Evolutionary conservation across 2,329 filamentous ascomycete genomes (phyloP).

Genomic region (Cladosporium sp.): DNA sequence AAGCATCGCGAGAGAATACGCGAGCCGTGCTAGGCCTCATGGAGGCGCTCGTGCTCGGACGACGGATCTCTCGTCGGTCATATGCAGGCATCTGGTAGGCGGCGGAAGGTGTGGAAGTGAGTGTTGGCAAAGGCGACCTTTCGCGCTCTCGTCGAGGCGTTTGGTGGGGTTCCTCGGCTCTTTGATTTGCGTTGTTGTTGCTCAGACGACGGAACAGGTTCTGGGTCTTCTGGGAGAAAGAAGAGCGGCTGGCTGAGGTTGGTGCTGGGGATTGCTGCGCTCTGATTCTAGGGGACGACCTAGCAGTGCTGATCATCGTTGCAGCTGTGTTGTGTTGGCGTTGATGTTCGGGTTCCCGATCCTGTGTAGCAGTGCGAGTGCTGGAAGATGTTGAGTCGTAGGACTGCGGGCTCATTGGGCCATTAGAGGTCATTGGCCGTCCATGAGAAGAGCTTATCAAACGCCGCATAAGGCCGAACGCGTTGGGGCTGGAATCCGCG

Average conservation of each 20-base stretch:
- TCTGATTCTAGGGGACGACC: not conserved
- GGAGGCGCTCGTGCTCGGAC: constrained; percentile 14
- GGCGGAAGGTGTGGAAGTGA: constrained; percentile 21
- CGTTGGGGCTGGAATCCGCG: constrained; percentile 27
- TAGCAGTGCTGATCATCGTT: not conserved
- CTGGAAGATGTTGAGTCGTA: constrained; percentile 19
- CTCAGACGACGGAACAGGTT: constrained; percentile 31
- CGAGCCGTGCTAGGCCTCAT: not conserved
- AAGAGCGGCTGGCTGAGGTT: not conserved
- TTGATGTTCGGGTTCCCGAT: not conserved
- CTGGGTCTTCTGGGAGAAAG: constrained; percentile 25
- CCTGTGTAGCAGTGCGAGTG: constrained; percentile 22
- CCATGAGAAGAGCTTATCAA: not conserved
- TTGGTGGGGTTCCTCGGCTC: not conserved
- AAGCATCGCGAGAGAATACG: not conserved
- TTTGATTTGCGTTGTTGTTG: constrained; percentile 15
- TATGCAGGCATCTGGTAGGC: constrained; percentile 15
- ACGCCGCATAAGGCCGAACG: not conserved
- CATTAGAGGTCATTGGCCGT: not conserved
- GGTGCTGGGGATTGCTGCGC: not conserved
- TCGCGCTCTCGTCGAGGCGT: constrained; percentile 8
- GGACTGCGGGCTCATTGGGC: not conserved
- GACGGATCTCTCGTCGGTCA: constrained; percentile 8
- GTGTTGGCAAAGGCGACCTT: constrained; percentile 21
- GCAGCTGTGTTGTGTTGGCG: not conserved